Base-by-base conservation (phyloP, 345 rosid species). In the Corchorus capsularis region DNA sequence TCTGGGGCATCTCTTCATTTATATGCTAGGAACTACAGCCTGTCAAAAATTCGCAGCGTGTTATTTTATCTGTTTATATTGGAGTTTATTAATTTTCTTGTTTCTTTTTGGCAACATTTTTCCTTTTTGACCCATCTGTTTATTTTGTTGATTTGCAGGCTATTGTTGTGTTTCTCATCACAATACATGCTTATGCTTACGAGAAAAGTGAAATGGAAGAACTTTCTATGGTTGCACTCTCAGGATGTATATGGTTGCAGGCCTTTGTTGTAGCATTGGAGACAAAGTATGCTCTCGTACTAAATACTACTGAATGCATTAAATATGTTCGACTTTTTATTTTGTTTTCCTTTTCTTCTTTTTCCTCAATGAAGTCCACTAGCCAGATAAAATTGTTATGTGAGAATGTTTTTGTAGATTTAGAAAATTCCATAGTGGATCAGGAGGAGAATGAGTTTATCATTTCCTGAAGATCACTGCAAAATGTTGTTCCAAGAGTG, bases 221-320 rank as follows among this genome's bases (percentile, higher is more conserved):
- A 87, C 87, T 96, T 52, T 91, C 93, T 49, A 88, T 96, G 97
- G 97, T 93, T 73, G 99, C 94, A 54, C 97, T 96, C 73, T 93
- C 99, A 14, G 98, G 99, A 78, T 92, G 94, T 81, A 92, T 96
- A 82, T 96, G 99, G 98, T 85, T 96, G 85, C 99, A 96, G 85
- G 99, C 98, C 53, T 93, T 93, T 73, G 98, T 96, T 74, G 93
- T 96, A 76, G 82, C 94, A 69, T 73, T 92, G 59, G 99, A 96
- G 88, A 96, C 99, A 81, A 96, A 91, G 98, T 92, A 91, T 77
- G 92, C 83, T 47, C 77, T 65, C 39, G 2, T 73, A 46, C 59
- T 20, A 46, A 54, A 61, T 27, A 7, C 45, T 69, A 45, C 19
- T 7, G 59, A 50, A 4, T 52, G 61, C 61, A 69, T 13, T 45